Evolutionary conservation across 2,329 filamentous ascomycete genomes (phyloP).

Genomic region (Colletotrichum liriopes): DNA sequence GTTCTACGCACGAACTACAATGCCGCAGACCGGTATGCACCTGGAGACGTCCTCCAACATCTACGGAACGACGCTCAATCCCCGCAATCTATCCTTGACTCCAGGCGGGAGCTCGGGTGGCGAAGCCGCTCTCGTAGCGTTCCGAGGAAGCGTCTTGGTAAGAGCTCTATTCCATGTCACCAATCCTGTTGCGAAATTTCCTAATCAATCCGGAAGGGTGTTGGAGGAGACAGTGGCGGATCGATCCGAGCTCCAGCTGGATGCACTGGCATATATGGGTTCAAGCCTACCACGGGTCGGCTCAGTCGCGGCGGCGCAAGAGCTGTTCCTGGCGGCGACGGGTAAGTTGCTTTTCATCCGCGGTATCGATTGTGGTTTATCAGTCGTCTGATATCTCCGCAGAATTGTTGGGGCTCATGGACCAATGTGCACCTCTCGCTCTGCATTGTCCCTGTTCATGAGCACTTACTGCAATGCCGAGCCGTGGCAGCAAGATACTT

Average conservation of each 20-base stretch:
- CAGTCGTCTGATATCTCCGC: too few species aligned
- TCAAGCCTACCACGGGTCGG: slow-evolving; percentile 7
- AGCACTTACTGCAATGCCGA: slow-evolving; percentile 2
- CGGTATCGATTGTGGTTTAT: background rate
- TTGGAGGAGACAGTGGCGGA: slow-evolving; percentile 15
- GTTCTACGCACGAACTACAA: slow-evolving; percentile 16
- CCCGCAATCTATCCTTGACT: slow-evolving; percentile 3
- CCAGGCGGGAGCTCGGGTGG: slow-evolving; percentile 18
- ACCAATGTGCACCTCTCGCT: slow-evolving; percentile 10
- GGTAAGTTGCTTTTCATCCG: background rate
- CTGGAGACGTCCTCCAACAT: slow-evolving; percentile 23
- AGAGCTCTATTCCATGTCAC: slow-evolving; percentile 1
- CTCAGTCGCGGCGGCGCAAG: slow-evolving; percentile 4
- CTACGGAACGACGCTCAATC: slow-evolving; percentile 22
- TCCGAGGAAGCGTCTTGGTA: slow-evolving; percentile 21
- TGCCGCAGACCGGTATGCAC: slow-evolving; percentile 22
- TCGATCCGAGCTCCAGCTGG: slow-evolving; percentile 19
- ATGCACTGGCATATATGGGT: slow-evolving; percentile 13
- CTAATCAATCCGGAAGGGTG: background rate
- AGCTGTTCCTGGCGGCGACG: slow-evolving; percentile 8
- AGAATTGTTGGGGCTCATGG: background rate
- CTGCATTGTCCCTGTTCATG: background rate
- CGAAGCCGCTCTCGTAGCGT: slow-evolving; percentile 14
- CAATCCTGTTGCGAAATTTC: background rate
- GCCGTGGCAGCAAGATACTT: slow-evolving; percentile 11